Percentiles rank a stretch among this genome's conserved stretches.
phyloP scores from a whole-genome alignment of 495 filamentous ascomycete genomes.

The Aspergillus indologenus region DNA sequence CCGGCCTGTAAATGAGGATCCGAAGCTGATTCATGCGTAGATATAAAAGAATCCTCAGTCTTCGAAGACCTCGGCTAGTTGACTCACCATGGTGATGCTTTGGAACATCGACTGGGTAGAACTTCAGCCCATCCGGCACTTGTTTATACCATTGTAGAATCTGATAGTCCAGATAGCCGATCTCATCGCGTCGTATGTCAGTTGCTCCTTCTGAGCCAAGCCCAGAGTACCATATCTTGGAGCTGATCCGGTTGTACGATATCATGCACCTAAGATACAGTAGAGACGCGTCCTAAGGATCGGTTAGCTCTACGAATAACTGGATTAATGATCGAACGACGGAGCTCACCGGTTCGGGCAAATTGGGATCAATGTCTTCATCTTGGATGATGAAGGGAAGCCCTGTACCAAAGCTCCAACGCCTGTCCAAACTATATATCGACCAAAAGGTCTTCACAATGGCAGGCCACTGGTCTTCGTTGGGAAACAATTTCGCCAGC shows the following conservation, averaged over 20 bases:
- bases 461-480: conserved; percentile 56
- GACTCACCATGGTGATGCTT: conserved; percentile 39
- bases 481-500: conserved; percentile 59
- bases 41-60: conserved; percentile 55
- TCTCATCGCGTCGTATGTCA: conserved; percentile 59
- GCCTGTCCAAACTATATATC: conserved; percentile 71
- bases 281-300: conserved; percentile 55
- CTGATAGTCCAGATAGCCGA: conserved; percentile 72
- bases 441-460: conserved; percentile 75
- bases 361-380: conserved; percentile 73
- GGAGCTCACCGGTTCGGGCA: conserved; percentile 70
- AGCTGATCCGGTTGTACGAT: conserved; percentile 68
- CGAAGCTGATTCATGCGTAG: conserved; percentile 80
- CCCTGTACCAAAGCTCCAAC: conserved; percentile 80
- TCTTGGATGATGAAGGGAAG: conserved; percentile 80
- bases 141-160: conserved; percentile 76
- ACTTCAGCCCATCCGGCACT: conserved; percentile 55
- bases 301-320: conserved; percentile 9
- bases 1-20: conserved; percentile 76
- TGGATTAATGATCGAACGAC: neutral
- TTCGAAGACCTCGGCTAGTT: conserved; percentile 44
- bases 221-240: conserved; percentile 72
- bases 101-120: conserved; percentile 53
- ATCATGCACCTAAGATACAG: conserved; percentile 79
- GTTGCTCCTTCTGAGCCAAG: conserved; percentile 47